Conservation (phyloP, 2,329 filamentous ascomycete genomes). For the Lojkania enalia region DNA sequence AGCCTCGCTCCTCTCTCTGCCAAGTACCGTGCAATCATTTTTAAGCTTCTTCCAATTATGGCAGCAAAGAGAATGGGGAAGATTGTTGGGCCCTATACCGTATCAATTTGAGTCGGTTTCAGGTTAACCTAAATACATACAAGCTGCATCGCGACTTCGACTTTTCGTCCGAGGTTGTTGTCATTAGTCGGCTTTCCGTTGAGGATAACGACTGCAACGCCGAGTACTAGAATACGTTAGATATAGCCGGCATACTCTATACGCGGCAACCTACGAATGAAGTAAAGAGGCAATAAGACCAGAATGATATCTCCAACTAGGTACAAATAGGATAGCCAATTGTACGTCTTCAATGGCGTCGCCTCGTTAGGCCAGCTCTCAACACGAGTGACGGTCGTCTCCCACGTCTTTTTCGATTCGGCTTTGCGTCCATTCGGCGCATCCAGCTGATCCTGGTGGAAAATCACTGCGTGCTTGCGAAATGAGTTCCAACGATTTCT, state of each 20-base stretch:
- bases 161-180: slow-evolving; percentile 30
- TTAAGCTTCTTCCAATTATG: slow-evolving; percentile 39
- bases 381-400: slow-evolving; percentile 24
- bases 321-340: slow-evolving; percentile 27
- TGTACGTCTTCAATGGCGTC: slow-evolving; percentile 24
- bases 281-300: slow-evolving; percentile 37
- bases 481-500: slow-evolving; percentile 6
- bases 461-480: slow-evolving; percentile 19
- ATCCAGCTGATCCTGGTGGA: too few relatives aligned
- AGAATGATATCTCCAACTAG: slow-evolving; percentile 31
- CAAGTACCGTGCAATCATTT: slow-evolving; percentile 40
- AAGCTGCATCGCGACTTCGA: slow-evolving; percentile 30
- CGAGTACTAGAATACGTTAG: slow-evolving; percentile 27
- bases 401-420: slow-evolving; percentile 31
- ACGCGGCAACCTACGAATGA: slow-evolving; percentile 31
- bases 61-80: slow-evolving; percentile 45
- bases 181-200: slow-evolving; percentile 29
- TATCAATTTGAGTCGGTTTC: not conserved
- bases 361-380: slow-evolving; percentile 38
- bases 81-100: slow-evolving; percentile 36
- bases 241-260: not conserved
- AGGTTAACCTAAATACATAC: too few relatives aligned
- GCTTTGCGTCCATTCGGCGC: not conserved
- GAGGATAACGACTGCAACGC: slow-evolving; percentile 23
- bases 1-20: slow-evolving; percentile 39